phyloP scores from a whole-genome alignment of 1,284 basidiomycete species.

The Filobasidium uniguttulatum region DNA sequence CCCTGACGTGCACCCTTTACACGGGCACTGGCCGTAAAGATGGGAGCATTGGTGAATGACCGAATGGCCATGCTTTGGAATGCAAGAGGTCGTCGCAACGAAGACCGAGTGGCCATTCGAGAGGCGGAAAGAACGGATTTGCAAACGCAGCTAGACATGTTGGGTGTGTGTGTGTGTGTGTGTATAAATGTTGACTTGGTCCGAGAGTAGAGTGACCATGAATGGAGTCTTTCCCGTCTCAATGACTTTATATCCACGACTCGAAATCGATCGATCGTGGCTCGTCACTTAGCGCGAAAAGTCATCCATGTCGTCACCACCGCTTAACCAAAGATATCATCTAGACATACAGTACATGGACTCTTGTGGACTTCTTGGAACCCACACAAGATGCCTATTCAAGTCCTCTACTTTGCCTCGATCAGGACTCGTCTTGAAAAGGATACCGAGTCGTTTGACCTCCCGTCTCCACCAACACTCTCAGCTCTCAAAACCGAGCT shows the following conservation, averaged over 20 bases:
- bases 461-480: background rate
- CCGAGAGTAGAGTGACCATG: background rate
- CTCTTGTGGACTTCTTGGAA: too few species aligned
- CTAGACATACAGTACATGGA: too few species aligned
- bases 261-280: background rate
- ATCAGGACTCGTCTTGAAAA: constrained; percentile 8
- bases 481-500: background rate
- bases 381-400: constrained; percentile 7
- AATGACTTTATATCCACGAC: background rate
- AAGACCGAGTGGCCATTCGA: background rate
- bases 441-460: constrained; percentile 2
- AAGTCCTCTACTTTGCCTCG: constrained; percentile 13
- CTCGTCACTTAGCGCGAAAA: too few species aligned
- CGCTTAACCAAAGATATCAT: too few species aligned
- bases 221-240: background rate
- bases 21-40: background rate
- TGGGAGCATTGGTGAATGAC: background rate
- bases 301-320: too few species aligned
- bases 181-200: background rate
- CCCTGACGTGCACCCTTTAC: constrained; percentile 4
- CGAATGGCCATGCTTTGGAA: background rate
- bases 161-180: background rate
- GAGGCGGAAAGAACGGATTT: background rate
- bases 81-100: too few species aligned
- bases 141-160: background rate